Evolutionary conservation across 2,329 filamentous ascomycete species (phyloP), one percentile per base, ranked within the genome.

Genomic region (Ophidiomyces ophidiicola): DNA sequence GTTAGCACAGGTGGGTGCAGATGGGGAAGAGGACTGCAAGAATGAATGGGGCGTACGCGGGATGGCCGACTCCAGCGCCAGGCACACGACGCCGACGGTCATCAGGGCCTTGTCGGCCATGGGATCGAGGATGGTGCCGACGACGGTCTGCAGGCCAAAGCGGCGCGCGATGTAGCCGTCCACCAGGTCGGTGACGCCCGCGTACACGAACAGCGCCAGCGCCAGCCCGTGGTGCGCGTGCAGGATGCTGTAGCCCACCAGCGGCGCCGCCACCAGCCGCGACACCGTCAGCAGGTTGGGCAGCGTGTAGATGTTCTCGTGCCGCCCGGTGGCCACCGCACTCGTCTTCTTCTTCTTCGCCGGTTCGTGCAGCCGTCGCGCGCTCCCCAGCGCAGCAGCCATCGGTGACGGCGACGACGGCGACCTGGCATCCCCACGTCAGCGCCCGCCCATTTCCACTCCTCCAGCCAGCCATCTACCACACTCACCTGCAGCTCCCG

Each of bases 31-130:
- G 28, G 39, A 41, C 18, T 32, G 29, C 41, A 33, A 20, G 14
- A 18, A 12, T 6, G 20, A 20, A 17, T 25, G 40, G 32, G 21
- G 65, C 75, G 49, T 66, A 86, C 82, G 66, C 43, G 88, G 86
- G 36, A 98, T 68, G 10, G 77, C 73, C 3, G 85, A 86, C 51
- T 94, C 86, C 46, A 81, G 69, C 3, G 87, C 86, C 31, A 96
- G 64, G 48, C 82, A 86, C 8, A 88, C 78, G 0, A 88, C 92
- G 51, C 93, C 63, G 42, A 94, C 77, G 0, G 88, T 94, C 90
- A 98, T 96, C 47, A 98, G 72, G 6, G 77, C 74, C 66, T 98
- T 98, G 62, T 98, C 90, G 2, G 90, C 90, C 82, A 94, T 90
- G 4, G 90, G 90, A 54, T 94, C 87, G 46, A 98, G 85, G 20